Evolutionary conservation across 2,329 filamentous ascomycete species (phyloP).

Genomic region (Aspergillus pseudonomiae): DNA sequence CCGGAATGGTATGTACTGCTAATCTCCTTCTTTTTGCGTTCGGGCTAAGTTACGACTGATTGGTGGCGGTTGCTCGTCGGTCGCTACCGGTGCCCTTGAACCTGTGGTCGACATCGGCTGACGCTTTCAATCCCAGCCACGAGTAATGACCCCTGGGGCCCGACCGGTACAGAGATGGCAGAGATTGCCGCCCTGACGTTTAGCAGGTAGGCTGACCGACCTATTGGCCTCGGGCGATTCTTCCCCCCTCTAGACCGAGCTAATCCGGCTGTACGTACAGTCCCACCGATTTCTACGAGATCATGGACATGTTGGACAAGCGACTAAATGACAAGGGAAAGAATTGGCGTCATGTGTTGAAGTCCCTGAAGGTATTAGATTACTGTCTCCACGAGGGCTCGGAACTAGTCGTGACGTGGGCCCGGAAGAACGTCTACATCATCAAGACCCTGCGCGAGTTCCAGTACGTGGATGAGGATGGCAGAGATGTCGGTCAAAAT

Average conservation of each 20-base stretch:
- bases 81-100: conserved; percentile 1
- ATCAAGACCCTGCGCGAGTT: conserved; percentile 98
- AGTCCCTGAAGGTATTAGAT: conserved; percentile 95
- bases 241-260: not conserved
- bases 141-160: conserved; percentile 98
- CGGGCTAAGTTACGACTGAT: conserved; percentile 4
- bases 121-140: conserved; percentile 66
- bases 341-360: conserved; percentile 98
- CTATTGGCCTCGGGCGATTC: not conserved
- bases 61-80: conserved; percentile 2
- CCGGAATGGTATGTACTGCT: conserved; percentile 74
- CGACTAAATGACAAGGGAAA: conserved; percentile 98
- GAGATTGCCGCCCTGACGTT: conserved; percentile 98
- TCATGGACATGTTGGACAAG: conserved; percentile 99
- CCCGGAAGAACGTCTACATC: conserved; percentile 96
- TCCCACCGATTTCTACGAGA: conserved; percentile 97
- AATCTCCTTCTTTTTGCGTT: not conserved
- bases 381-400: conserved; percentile 98
- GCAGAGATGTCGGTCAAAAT: conserved; percentile 92
- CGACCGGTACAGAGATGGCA: conserved; percentile 96
- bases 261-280: conserved; percentile 49
- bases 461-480: conserved; percentile 93
- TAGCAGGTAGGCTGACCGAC: conserved; percentile 72
- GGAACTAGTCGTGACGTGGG: conserved; percentile 95
- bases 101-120: conserved; percentile 10